Base-by-base conservation (phyloP, 2,329 filamentous ascomycete species). In the Teratosphaeria nubilosa region DNA sequence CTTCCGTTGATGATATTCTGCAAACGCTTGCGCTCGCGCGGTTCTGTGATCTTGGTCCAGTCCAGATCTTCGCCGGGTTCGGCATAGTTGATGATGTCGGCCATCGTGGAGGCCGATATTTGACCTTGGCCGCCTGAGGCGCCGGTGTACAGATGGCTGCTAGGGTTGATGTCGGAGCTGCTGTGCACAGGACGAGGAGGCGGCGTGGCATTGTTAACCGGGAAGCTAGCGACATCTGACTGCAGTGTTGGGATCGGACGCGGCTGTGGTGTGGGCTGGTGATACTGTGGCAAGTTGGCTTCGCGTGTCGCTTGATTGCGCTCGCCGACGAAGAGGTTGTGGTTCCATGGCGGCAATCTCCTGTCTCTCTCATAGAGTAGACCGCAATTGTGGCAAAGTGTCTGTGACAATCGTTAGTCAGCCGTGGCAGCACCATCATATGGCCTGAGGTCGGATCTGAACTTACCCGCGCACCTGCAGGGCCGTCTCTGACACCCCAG, bases 401-500 rank as follows among this genome's bases (percentile, higher is more conserved):
- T 87, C 88, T 91, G 64, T 58, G 14, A 54, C 7, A n/a, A 54
- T 41, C 11, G 58, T 57, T 51, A 59, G 55, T 25, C 1, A 37
- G 30, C 13, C 16, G 24, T n/a, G 5, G 11, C 14, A 20, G 11
- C 14, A 20, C 22, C 13, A 9, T 27, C 13, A 7, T 25, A 22
- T 14, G 10, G 30, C 16, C 41, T 52, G 16, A 20, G 10, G 9
- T 50, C 25, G 55, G 9, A 24, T 37, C 20, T 24, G 11, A 34
- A 75, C 88, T 81, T 77, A 94, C 90, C 74, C 89, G 87, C 63
- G 88, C 82, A 57, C 91, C 92, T 57, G 83, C 79, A 14, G 94
- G 94, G 25, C 94, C 94, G 74, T 97, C 91, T 66, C 94, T 81
- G 2, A 97, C 92, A 54, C 90, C 91, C 94, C 94, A 99, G 9